Evolutionary conservation across 2,329 filamentous ascomycete genomes (phyloP).

Genomic region (Colletotrichum sp.): DNA sequence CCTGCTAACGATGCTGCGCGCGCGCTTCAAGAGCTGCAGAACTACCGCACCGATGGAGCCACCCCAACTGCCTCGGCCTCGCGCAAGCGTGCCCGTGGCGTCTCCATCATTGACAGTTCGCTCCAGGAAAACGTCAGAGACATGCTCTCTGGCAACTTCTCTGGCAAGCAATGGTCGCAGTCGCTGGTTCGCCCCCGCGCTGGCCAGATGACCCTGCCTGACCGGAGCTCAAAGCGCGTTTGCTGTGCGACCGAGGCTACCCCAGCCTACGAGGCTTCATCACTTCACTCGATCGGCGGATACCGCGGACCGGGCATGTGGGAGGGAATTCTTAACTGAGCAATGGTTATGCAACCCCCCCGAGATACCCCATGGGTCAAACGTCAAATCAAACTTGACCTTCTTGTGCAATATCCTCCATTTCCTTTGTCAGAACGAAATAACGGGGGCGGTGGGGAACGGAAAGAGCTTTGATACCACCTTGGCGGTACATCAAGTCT

Average conservation of each 20-base stretch:
- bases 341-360: constrained; percentile 10
- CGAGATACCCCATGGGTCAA: constrained; percentile 8
- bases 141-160: constrained; percentile 52
- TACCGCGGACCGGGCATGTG: constrained; percentile 68
- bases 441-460: constrained; percentile 26
- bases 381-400: constrained; percentile 4
- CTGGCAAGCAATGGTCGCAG: constrained; percentile 37
- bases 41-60: constrained; percentile 47
- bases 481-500: constrained; percentile 31
- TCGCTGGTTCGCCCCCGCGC: constrained; percentile 42
- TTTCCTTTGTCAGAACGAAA: constrained; percentile 25
- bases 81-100: constrained; percentile 63
- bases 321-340: constrained; percentile 64
- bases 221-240: constrained; percentile 59
- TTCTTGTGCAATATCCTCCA: constrained; percentile 17
- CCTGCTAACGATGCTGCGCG: constrained; percentile 59
- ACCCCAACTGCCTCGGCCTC: constrained; percentile 39
- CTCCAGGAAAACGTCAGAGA: constrained; percentile 73
- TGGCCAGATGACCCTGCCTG: constrained; percentile 27
- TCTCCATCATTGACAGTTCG: constrained; percentile 59
- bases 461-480: constrained; percentile 35
- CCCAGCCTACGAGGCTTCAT: constrained; percentile 49
- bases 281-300: constrained; percentile 54
- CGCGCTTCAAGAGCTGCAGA: constrained; percentile 65
- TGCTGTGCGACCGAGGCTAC: constrained; percentile 68